Conservation (phyloP, 768 basidiomycete genomes). For the Clitopilus hobsonii region DNA sequence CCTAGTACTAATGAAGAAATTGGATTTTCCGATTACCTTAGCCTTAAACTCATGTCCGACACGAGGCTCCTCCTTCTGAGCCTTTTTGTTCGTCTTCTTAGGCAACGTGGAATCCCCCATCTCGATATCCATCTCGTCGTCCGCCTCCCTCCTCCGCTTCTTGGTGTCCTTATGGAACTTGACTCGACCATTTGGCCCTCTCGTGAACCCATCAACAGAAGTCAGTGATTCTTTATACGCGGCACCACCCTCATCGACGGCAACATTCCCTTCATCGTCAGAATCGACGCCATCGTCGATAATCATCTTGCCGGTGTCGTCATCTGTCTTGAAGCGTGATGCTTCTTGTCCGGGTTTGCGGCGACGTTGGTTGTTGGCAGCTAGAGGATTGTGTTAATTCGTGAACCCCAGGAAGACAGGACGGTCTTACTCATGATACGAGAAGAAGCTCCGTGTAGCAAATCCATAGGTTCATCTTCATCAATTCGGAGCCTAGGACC, state of each 20-base stretch:
- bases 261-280: constrained; percentile 35
- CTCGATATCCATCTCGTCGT: constrained; percentile 63
- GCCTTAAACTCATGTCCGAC: constrained; percentile 93
- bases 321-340: constrained; percentile 81
- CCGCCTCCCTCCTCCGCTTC: constrained; percentile 74
- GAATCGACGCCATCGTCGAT: constrained; percentile 56
- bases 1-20: constrained; percentile 1
- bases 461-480: constrained; percentile 92
- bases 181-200: constrained; percentile 77
- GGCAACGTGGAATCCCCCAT: constrained; percentile 57
- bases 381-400: constrained; percentile 20
- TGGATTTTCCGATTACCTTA: constrained; percentile 54
- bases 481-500: constrained; percentile 77
- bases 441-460: constrained; percentile 75
- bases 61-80: constrained; percentile 42
- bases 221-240: constrained; percentile 83
- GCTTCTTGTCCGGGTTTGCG: constrained; percentile 86
- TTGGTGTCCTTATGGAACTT: constrained; percentile 98
- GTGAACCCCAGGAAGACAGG: not conserved
- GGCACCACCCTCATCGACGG: constrained; percentile 56
- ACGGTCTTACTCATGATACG: constrained; percentile 62
- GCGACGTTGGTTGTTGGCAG: constrained; percentile 33
- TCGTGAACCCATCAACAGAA: constrained; percentile 86
- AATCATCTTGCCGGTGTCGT: constrained; percentile 76
- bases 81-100: constrained; percentile 41